A percentile compares a stretch with the other conserved stretches of the same genome.
Evolutionary conservation across 441 rosid genomes (phyloP).

Genomic region (Jatropha podagrica): DNA sequence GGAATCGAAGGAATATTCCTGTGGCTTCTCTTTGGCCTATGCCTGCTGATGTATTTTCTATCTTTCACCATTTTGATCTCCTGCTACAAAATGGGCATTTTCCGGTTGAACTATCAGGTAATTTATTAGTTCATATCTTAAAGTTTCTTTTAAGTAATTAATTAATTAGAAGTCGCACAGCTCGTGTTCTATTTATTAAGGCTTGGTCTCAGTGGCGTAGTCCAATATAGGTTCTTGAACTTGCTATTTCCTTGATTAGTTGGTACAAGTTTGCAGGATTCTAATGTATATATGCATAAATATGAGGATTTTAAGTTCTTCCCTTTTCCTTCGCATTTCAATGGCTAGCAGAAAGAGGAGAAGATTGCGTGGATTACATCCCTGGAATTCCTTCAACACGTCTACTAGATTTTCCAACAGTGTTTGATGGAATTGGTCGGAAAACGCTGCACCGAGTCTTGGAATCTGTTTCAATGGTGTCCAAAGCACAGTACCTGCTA

Average conservation of each 20-base stretch:
- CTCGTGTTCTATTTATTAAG: too few relatives aligned
- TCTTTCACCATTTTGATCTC: constrained; percentile 39
- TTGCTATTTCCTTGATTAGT: too few relatives aligned
- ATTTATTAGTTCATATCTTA: background rate
- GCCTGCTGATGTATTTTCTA: constrained; percentile 40
- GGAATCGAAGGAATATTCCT: constrained; percentile 40
- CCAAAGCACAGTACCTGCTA: background rate
- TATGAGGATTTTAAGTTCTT: too few relatives aligned
- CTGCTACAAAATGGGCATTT: constrained; percentile 41
- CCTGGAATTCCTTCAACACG: background rate
- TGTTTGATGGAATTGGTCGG: background rate
- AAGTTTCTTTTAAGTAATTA: too few relatives aligned
- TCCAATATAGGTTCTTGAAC: too few relatives aligned
- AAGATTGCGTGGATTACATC: background rate
- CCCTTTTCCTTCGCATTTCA: too few relatives aligned
- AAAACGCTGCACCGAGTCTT: background rate
- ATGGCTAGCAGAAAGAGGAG: background rate
- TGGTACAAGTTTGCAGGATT: too few relatives aligned
- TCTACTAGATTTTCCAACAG: background rate
- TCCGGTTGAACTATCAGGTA: constrained; percentile 38
- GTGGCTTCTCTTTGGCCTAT: constrained; percentile 53
- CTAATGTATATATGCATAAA: too few relatives aligned
- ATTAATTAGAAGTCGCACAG: too few relatives aligned
- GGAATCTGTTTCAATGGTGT: background rate
- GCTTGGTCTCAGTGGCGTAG: too few relatives aligned